Conservation (phyloP, 2,329 filamentous ascomycete species). For the Calonectria pseudoturangicola region DNA sequence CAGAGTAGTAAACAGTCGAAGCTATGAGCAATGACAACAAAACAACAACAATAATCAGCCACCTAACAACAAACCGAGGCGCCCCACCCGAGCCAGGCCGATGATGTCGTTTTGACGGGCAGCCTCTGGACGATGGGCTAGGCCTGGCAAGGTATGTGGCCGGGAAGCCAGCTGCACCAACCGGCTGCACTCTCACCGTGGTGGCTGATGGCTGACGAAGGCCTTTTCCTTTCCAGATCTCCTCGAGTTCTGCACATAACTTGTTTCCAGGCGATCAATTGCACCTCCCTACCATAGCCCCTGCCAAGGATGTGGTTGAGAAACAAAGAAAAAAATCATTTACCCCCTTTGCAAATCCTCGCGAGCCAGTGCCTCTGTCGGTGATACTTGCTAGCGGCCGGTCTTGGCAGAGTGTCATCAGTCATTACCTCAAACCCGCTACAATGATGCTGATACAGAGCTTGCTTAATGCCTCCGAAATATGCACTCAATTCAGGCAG, state of each 20-base stretch:
- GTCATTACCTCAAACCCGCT: slow-evolving; percentile 34
- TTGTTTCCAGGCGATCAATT: slow-evolving; percentile 25
- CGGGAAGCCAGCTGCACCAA: slow-evolving; percentile 12
- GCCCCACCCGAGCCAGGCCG: slow-evolving; percentile 32
- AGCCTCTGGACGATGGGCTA: slow-evolving; percentile 16
- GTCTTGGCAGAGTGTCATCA: slow-evolving; percentile 34
- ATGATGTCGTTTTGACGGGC: slow-evolving; percentile 30
- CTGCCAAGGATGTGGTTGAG: slow-evolving; percentile 37
- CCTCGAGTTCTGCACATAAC: slow-evolving; percentile 2
- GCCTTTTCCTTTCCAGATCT: slow-evolving; percentile 14
- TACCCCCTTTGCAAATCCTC: slow-evolving; percentile 33
- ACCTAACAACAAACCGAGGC: slow-evolving; percentile 31
- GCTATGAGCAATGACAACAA: slow-evolving; percentile 30
- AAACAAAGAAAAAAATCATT: slow-evolving; percentile 44
- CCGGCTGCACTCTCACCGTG: slow-evolving; percentile 19
- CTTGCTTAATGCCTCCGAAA: slow-evolving; percentile 35
- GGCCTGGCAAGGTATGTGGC: slow-evolving; percentile 21
- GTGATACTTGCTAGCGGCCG: slow-evolving; percentile 46
- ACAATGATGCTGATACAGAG: slow-evolving; percentile 35
- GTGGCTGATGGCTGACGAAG: slow-evolving; percentile 49
- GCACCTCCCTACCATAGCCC: slow-evolving; percentile 14
- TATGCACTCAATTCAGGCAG: slow-evolving; percentile 25
- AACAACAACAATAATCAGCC: slow-evolving; percentile 23
- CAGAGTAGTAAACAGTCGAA: slow-evolving; percentile 24
- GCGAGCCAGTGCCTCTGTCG: slow-evolving; percentile 32